Evolutionary conservation across 2,329 filamentous ascomycete genomes (phyloP), one percentile per base, ranked within the genome.

Genomic region (Tolypocladium pustulatum): DNA sequence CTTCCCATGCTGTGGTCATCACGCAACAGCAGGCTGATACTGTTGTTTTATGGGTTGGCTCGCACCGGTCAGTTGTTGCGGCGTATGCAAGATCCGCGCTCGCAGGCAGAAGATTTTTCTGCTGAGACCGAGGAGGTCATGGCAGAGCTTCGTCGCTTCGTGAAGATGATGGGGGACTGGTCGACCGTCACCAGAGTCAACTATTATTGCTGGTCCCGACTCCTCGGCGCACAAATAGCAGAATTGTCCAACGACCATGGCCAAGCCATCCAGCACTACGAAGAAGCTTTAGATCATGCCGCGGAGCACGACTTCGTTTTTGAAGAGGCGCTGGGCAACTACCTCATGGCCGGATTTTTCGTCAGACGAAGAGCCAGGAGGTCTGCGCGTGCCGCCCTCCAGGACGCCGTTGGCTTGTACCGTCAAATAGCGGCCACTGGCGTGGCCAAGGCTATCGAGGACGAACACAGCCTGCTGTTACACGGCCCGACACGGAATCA

Each of bases 261-360:
- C 3, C 67, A 71, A 2, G 84, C 87, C 9, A 77, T 91, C 38
- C 75, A 75, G 30, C 75, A 81, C 52, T 92, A 90, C 65, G 89
- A 93, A 68, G 78, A 83, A 61, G 84, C 86, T 8, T 73, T 91
- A 59, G 88, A 92, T 65, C 88, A 91, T 65, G 83, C 86, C 15
- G 79, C 88, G 25, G 78, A 88, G 58, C 80, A 90, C 64, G 78
- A 79, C 51, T 87, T 89, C 61, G 67, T 81, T 2, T 81, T 91
- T 55, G 89, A 92, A 61, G 87, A 91, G 69, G 89, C 86, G 0
- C 76, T 91, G 1, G 83, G 84, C 20, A 87, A 88, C 66, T 89
- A 90, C 67, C 76, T 91, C 36, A 87, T 91, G 75, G 88, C 85
- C 1, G 87, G 87, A 12, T 86, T 85, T 67, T 83, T 91, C 61